Percentiles rank a stretch among this genome's conserved stretches.
phyloP scores from a whole-genome alignment of 495 filamentous ascomycete species.

The Neurospora cerealis region DNA sequence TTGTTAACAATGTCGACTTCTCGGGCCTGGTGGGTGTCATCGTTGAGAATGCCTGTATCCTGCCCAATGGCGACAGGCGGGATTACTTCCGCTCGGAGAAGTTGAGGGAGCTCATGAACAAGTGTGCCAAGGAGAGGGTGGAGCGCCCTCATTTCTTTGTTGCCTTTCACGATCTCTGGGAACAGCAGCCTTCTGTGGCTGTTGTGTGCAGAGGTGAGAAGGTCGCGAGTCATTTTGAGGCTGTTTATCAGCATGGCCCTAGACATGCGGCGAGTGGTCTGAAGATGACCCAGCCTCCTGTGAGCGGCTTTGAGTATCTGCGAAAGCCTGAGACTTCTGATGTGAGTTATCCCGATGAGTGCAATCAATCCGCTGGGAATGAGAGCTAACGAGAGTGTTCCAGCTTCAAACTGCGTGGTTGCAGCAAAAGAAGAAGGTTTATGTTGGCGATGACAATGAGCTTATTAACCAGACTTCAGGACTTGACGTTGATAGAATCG shows the following conservation, averaged over 20 bases:
- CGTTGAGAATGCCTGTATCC: slow-evolving; percentile 40
- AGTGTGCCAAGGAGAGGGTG: slow-evolving; percentile 3
- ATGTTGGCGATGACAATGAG: not conserved
- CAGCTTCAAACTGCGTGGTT: slow-evolving; percentile 17
- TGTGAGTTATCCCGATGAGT: not conserved
- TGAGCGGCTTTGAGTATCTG: slow-evolving; percentile 17
- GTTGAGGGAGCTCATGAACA: slow-evolving; percentile 30
- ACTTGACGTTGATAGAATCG: slow-evolving; percentile 8
- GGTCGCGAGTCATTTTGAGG: slow-evolving; percentile 17
- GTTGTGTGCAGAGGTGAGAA: slow-evolving; percentile 16
- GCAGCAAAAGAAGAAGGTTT: slow-evolving; percentile 8
- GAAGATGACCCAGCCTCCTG: not conserved
- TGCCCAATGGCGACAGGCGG: slow-evolving; percentile 35
- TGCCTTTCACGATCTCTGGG: slow-evolving; percentile 16
- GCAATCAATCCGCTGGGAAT: not conserved
- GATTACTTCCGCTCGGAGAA: slow-evolving; percentile 40
- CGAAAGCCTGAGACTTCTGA: slow-evolving; percentile 12
- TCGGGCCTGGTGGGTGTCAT: slow-evolving; percentile 28
- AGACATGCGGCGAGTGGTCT: not conserved
- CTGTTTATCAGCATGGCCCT: slow-evolving; percentile 14
- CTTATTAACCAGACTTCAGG: not conserved
- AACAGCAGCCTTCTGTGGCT: slow-evolving; percentile 8
- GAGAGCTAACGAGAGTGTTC: not conserved
- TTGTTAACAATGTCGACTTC: slow-evolving; percentile 4
- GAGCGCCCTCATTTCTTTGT: slow-evolving; percentile 14